Conservation (phyloP, 2,329 filamentous ascomycete genomes). For the Drechslerella coelobrocha region DNA sequence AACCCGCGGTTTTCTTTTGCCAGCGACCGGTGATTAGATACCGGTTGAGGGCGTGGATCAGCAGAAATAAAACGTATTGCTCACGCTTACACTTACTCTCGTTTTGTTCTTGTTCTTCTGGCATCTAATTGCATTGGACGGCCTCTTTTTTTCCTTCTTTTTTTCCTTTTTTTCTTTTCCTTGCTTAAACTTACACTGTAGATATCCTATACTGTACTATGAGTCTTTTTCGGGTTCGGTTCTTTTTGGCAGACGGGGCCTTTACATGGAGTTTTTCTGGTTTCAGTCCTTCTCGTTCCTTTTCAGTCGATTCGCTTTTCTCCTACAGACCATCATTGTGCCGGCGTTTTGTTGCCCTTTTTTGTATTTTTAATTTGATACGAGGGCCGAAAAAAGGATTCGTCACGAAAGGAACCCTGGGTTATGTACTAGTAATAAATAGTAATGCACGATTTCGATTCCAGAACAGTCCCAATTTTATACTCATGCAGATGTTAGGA, state of each 20-base stretch:
- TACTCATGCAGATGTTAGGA: neutral
- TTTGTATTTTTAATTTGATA: neutral
- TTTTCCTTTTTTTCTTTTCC: constrained; percentile 16
- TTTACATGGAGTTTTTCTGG: constrained; percentile 36
- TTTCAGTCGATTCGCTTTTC: constrained; percentile 24
- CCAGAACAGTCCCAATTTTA: neutral
- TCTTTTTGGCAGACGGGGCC: constrained; percentile 16
- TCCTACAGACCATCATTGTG: constrained; percentile 32
- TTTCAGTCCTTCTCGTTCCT: constrained; percentile 15
- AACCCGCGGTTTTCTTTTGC: constrained; percentile 44
- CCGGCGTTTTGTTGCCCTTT: constrained; percentile 26
- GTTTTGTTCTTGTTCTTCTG: neutral
- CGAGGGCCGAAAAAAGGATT: constrained; percentile 35
- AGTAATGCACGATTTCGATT: constrained; percentile 31
- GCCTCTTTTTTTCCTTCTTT: constrained; percentile 5
- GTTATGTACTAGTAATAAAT: constrained; percentile 41
- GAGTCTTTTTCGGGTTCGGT: constrained; percentile 15
- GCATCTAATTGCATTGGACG: constrained; percentile 2
- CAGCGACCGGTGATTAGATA: constrained; percentile 32
- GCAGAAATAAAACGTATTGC: neutral
- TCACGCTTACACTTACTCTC: no score
- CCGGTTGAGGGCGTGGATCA: constrained; percentile 1
- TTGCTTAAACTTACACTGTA: neutral
- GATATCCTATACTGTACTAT: constrained; percentile 6
- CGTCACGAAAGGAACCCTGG: neutral